A percentile compares a stretch with the other conserved stretches of the same genome.
phyloP scores from a whole-genome alignment of 116 monocot genomes.

The Cymodocea nodosa region DNA sequence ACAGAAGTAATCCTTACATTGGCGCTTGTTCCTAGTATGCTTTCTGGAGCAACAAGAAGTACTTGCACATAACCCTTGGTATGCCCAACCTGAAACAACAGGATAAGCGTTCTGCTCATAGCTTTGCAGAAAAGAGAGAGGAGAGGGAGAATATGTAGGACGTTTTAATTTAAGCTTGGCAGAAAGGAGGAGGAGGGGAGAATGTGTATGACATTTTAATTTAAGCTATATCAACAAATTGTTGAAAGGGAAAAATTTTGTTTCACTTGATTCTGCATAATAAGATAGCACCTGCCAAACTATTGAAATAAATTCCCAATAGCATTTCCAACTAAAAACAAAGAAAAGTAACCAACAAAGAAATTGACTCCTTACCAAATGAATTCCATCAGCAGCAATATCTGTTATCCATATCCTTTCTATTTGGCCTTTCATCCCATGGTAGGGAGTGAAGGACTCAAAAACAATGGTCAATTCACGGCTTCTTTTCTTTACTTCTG shows the following conservation, averaged over 20 bases:
- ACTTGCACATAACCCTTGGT: conserved; percentile 93
- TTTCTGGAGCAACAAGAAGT: conserved; percentile 72
- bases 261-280: too few relatives aligned
- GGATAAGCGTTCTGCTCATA: background rate
- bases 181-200: background rate
- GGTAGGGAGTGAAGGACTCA: conserved; percentile 85
- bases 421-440: conserved; percentile 68
- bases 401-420: conserved; percentile 97
- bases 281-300: too few relatives aligned
- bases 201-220: background rate
- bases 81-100: conserved; percentile 62
- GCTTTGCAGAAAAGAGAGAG: too few relatives aligned
- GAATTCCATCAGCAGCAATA: conserved; percentile 83
- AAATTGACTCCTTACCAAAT: conserved; percentile 45
- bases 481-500: conserved; percentile 78
- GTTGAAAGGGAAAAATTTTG: too few relatives aligned
- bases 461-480: conserved; percentile 84
- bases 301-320: too few relatives aligned
- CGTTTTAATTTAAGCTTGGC: too few relatives aligned
- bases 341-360: too few relatives aligned
- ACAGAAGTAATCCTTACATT: conserved; percentile 64
- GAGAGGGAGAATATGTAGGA: background rate
- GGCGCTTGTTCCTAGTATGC: conserved; percentile 51
- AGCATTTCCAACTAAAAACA: too few relatives aligned
- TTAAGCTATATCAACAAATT: too few relatives aligned